phyloP scores from a whole-genome alignment of 2,329 filamentous ascomycete genomes.

The Aspergillus fructus region DNA sequence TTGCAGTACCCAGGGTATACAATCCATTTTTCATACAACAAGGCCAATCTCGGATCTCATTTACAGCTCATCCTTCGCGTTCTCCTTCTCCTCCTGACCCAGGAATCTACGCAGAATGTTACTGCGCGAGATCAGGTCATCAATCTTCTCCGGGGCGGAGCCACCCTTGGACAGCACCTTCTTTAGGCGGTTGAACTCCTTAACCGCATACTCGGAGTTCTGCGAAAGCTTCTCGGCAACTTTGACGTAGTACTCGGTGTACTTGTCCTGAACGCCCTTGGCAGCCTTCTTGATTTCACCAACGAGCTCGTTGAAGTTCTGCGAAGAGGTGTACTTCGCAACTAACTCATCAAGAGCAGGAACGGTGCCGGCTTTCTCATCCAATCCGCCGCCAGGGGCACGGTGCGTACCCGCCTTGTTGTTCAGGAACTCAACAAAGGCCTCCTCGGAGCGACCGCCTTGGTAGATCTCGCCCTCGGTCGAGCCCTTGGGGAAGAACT shows the following conservation, averaged over 20 bases:
- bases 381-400: slow-evolving; percentile 73
- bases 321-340: slow-evolving; percentile 63
- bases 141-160: slow-evolving; percentile 78
- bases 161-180: slow-evolving; percentile 83
- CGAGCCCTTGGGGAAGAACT: slow-evolving; percentile 89
- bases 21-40: not conserved
- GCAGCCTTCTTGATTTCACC: slow-evolving; percentile 72
- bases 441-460: slow-evolving; percentile 73
- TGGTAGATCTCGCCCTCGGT: slow-evolving; percentile 70
- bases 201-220: slow-evolving; percentile 75
- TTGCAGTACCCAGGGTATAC: slow-evolving; percentile 1
- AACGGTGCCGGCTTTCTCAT: slow-evolving; percentile 78
- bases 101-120: slow-evolving; percentile 84
- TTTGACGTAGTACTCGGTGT: slow-evolving; percentile 90
- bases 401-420: slow-evolving; percentile 86
- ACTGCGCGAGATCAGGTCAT: slow-evolving; percentile 80
- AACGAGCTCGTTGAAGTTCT: slow-evolving; percentile 65
- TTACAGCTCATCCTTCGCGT: slow-evolving; percentile 66
- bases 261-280: slow-evolving; percentile 70
- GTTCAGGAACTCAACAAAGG: slow-evolving; percentile 81
- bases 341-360: slow-evolving; percentile 74
- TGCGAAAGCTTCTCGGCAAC: slow-evolving; percentile 81
- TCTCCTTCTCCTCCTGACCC: slow-evolving; percentile 55
- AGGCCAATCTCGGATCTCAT: not conserved
- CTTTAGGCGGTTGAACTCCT: slow-evolving; percentile 80